Evolutionary conservation across 345 rosid species (phyloP).

Genomic region (Noccaea bulbosa): DNA sequence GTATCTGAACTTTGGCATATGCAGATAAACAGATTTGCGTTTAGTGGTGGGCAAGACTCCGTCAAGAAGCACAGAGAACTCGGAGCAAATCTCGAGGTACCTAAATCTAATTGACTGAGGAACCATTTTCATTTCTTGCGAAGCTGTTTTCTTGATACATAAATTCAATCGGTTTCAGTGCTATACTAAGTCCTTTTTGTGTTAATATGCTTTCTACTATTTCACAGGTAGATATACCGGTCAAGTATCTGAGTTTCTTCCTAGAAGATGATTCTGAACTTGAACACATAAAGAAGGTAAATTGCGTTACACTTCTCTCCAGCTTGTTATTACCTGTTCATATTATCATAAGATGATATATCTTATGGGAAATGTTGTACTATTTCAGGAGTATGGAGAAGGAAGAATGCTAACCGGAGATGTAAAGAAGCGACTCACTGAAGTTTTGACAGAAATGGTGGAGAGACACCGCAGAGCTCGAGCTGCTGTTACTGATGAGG

Average conservation of each 20-base stretch:
- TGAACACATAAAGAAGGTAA: conserved; percentile 78
- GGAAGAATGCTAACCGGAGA: conserved; percentile 88
- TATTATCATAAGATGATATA: no score
- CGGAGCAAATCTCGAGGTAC: conserved; percentile 93
- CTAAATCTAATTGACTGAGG: no score
- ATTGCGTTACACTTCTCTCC: not conserved
- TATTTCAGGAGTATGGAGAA: conserved; percentile 70
- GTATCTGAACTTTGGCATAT: conserved; percentile 3
- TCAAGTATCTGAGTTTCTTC: conserved; percentile 80
- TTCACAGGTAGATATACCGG: conserved; percentile 80
- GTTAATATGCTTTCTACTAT: not conserved
- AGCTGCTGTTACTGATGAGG: conserved; percentile 85
- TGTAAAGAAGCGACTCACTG: conserved; percentile 72
- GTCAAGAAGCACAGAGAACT: conserved; percentile 66
- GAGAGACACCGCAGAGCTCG: conserved; percentile 82
- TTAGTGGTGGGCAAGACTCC: conserved; percentile 86
- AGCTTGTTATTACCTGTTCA: conserved; percentile 8
- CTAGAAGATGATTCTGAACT: conserved; percentile 86
- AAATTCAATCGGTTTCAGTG: not conserved
- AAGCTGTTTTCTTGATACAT: conserved; percentile 15
- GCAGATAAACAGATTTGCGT: conserved; percentile 81
- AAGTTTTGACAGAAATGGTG: conserved; percentile 73
- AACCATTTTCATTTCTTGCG: not conserved
- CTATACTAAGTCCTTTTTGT: not conserved
- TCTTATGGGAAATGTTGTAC: no score